Conservation (phyloP, 2,329 filamentous ascomycete species). For the Podosphaera xanthii region DNA sequence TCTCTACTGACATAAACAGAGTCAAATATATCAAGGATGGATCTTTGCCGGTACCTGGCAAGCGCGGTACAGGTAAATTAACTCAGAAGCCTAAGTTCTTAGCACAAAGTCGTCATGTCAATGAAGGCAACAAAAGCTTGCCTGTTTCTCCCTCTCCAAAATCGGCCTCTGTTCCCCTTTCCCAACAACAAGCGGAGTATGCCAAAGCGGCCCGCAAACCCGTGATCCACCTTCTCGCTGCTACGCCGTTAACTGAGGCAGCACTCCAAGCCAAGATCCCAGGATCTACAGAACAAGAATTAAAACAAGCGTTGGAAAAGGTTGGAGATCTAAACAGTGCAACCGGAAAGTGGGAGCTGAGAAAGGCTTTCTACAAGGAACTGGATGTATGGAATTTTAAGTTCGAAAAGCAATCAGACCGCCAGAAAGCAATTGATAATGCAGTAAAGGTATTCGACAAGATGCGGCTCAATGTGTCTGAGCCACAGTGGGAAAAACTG, state of each 20-base stretch:
- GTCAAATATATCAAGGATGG: constrained; percentile 19
- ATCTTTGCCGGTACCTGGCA: constrained; percentile 7
- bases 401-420: constrained; percentile 29
- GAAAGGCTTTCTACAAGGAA: constrained; percentile 36
- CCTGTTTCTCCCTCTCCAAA: constrained; percentile 31
- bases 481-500: constrained; percentile 38
- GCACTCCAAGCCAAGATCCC: constrained; percentile 29
- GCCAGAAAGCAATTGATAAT: constrained; percentile 37
- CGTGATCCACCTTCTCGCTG: constrained; percentile 38
- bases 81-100: constrained; percentile 12
- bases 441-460: constrained; percentile 37
- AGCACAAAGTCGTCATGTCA: constrained; percentile 7
- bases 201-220: constrained; percentile 28
- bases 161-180: constrained; percentile 26
- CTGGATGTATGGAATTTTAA: constrained; percentile 40
- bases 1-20: constrained; percentile 17
- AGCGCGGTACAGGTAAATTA: constrained; percentile 8
- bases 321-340: constrained; percentile 28
- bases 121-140: constrained; percentile 17
- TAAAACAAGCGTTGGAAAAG: constrained; percentile 31
- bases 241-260: constrained; percentile 26
- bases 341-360: constrained; percentile 29
- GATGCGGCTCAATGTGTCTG: constrained; percentile 29
- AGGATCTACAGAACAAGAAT: constrained; percentile 24
- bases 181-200: constrained; percentile 28